These are phyloP conservation scores for Globisporangium perplexum DNA, from an alignment of 352 stramenopile species.

Conservation along the genomic window DNA sequence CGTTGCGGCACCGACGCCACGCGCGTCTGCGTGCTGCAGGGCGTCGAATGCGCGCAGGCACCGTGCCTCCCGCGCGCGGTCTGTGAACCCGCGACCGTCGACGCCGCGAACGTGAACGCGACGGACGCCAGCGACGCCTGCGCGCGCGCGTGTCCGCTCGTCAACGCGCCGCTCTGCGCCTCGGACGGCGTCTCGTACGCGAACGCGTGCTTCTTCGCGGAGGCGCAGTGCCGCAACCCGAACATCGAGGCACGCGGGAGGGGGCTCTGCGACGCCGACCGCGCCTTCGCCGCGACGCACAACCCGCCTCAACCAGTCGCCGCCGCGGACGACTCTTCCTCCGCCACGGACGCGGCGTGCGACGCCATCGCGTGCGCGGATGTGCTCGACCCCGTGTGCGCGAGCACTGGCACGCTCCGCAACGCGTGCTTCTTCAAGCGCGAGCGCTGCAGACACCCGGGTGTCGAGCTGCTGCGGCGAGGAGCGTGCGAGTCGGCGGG, in stretches of 20 bases:
- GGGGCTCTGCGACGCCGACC: constrained; percentile 25
- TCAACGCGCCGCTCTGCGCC: constrained; percentile 36
- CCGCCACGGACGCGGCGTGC: constrained; percentile 1
- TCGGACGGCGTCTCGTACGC: constrained; percentile 40
- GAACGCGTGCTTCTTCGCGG: constrained; percentile 49
- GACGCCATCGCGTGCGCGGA: constrained; percentile 29
- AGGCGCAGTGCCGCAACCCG: constrained; percentile 26
- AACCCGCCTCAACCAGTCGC: constrained; percentile 10
- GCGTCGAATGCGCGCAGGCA: constrained; percentile 22
- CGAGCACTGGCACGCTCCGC: constrained; percentile 32
- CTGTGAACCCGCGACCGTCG: constrained; percentile 22
- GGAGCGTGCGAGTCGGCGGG: constrained; percentile 20
- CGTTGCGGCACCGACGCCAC: constrained; percentile 25
- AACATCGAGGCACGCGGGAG: constrained; percentile 15
- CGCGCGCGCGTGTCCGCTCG: constrained; percentile 24
- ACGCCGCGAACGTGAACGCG: not conserved
- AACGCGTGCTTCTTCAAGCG: constrained; percentile 39
- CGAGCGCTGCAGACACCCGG: constrained; percentile 21
- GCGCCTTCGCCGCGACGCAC: constrained; percentile 22
- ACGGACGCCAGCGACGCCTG: constrained; percentile 13
- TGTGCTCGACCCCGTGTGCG: constrained; percentile 46
- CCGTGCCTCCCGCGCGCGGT: constrained; percentile 41
- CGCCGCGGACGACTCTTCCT: not conserved
- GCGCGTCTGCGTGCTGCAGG: constrained; percentile 34
- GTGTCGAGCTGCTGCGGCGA: constrained; percentile 17